Base-by-base conservation (phyloP, 2,329 filamentous ascomycete genomes). In the Pseudogymnoascus sp. region DNA sequence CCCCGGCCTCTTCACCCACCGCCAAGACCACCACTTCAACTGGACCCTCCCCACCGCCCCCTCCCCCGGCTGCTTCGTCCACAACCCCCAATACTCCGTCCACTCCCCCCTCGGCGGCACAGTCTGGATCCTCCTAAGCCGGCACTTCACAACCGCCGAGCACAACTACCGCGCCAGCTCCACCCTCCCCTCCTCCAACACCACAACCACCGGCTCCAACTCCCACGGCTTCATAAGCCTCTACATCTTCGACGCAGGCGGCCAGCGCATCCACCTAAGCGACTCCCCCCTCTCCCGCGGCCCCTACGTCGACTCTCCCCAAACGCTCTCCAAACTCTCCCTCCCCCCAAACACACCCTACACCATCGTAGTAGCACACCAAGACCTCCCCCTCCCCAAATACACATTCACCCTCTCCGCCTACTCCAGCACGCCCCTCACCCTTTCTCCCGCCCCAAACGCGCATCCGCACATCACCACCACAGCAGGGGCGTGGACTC, bases 241-340 rank as follows among this genome's bases (percentile, higher is more conserved):
- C 25, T 91, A 91, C 64, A 81, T 95, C 0, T 97, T 93, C 72
- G 82, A 88, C 16, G 84, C 85, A 31, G 73, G 81, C 40, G 93
- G 93, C 2, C 80, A 85, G 37, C 83, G 87, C 59, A 86, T 97
- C 0, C 87, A 91, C 67, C 79, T 95, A 12, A 86, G 85, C 62
- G 90, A 93, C 63, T 85, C 85, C 5, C 84, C 87, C 23, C 74
- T 90, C 0, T 86, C 90, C 69, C 86, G 88, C 37, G 89, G 89
- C 0, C 90, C 91, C n/a, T 96, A 91, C 66, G 91, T 97, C 36
- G 93, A 97, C 75, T 96, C 93, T 2, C 92, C 92, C 1, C 96
- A 97, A 74, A 96, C 90, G 0, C 84, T 99, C 6, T 85, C 96
- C 49, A 87, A 89, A 64, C 82, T 96, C 65, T 83, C 90, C 28